phyloP scores from a whole-genome alignment of 805 yeast species.

The Starmerella cellae region DNA sequence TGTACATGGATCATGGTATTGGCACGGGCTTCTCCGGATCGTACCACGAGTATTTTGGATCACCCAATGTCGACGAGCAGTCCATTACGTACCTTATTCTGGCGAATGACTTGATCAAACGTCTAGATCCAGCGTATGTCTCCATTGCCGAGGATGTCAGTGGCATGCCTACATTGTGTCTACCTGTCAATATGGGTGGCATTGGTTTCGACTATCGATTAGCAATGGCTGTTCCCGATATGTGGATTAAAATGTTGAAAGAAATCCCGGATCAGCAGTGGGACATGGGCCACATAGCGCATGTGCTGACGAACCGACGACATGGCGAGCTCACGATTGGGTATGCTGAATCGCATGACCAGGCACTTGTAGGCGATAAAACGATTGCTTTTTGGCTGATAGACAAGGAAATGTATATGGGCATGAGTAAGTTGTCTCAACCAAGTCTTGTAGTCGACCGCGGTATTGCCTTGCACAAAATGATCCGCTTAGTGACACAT shows the following conservation, averaged over 20 bases:
- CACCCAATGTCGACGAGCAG: conserved; percentile 58
- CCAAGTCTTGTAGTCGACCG: conserved; percentile 71
- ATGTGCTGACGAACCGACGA: conserved; percentile 76
- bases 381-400: conserved; percentile 94
- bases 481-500: conserved; percentile 79
- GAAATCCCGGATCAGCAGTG: conserved; percentile 78
- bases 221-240: conserved; percentile 96
- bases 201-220: conserved; percentile 86
- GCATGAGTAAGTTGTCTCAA: conserved; percentile 69
- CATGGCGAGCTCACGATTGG: conserved; percentile 79
- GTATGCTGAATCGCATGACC: conserved; percentile 92
- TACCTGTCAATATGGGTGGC: conserved; percentile 65
- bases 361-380: conserved; percentile 94
- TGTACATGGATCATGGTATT: conserved; percentile 83
- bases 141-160: conserved; percentile 94
- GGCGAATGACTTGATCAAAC: conserved; percentile 66
- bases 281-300: conserved; percentile 71
- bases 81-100: conserved; percentile 78
- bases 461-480: conserved; percentile 79
- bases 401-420: conserved; percentile 97
- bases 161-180: conserved; percentile 91
- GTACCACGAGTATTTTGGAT: conserved; percentile 77
- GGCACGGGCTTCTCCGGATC: conserved; percentile 83
- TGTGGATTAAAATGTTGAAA: conserved; percentile 93
- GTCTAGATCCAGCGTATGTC: conserved; percentile 42